Conservation (phyloP, 495 filamentous ascomycete species). For the Talaromyces liani region DNA sequence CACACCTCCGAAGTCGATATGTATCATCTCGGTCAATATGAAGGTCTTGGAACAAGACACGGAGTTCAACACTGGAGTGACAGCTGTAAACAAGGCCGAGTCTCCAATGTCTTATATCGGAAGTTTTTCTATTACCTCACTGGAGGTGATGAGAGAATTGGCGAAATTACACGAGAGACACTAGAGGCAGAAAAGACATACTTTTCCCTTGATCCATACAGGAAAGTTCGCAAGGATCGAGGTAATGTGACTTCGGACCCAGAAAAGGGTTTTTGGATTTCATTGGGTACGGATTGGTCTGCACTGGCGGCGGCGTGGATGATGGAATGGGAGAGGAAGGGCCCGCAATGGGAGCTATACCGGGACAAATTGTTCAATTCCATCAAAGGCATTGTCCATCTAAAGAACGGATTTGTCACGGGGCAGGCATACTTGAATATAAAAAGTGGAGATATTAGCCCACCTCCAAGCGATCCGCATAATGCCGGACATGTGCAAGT, state of each 20-base stretch:
- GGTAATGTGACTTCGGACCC: constrained; percentile 26
- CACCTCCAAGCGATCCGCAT: constrained; percentile 31
- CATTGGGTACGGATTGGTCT: constrained; percentile 41
- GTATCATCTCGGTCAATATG: constrained; percentile 39
- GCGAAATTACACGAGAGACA: constrained; percentile 32
- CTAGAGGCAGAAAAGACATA: constrained; percentile 35
- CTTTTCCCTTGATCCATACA: constrained; percentile 33
- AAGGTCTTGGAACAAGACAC: constrained; percentile 44
- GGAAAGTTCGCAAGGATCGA: constrained; percentile 38
- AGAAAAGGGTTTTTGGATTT: constrained; percentile 27
- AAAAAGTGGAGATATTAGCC: constrained; percentile 26
- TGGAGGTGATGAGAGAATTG: constrained; percentile 36
- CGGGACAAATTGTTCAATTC: constrained; percentile 26
- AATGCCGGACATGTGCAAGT: constrained; percentile 33
- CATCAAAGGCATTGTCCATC: constrained; percentile 30
- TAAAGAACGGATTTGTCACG: constrained; percentile 42
- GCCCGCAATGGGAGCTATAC: constrained; percentile 34
- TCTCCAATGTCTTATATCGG: constrained; percentile 36
- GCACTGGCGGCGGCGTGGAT: constrained; percentile 39
- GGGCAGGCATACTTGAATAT: constrained; percentile 35
- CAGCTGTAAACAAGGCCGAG: constrained; percentile 42
- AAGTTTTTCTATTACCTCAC: constrained; percentile 40
- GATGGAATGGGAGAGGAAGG: constrained; percentile 40
- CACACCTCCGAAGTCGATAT: constrained; percentile 45
- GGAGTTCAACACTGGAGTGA: constrained; percentile 45